These are phyloP conservation scores for Guadua angustifolia DNA, from an alignment of 176 grass and related monocot genomes.

Conservation along the genomic window DNA sequence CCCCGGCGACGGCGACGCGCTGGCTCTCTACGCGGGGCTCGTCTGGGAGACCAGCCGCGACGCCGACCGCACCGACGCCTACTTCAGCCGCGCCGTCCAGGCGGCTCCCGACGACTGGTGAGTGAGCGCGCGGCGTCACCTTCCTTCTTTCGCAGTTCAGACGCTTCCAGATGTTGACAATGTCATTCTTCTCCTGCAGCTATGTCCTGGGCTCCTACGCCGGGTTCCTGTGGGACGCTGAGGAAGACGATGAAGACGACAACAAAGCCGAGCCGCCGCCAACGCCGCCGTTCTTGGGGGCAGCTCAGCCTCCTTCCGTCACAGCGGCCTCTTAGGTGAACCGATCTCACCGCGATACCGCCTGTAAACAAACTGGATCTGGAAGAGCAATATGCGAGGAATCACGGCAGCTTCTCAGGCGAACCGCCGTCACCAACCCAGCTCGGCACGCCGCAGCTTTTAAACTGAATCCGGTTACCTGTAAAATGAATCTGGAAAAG, in stretches of 20 bases:
- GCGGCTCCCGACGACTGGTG: slow-evolving; percentile 71
- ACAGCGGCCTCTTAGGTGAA: slow-evolving; percentile 39
- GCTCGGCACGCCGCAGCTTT: slow-evolving; percentile 4
- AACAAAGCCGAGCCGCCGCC: background rate
- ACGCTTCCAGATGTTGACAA: background rate
- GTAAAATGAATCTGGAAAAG: slow-evolving; percentile 25
- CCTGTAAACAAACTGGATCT: slow-evolving; percentile 12
- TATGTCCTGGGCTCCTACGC: slow-evolving; percentile 63
- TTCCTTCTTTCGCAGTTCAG: background rate
- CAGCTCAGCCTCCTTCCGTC: slow-evolving; percentile 37
- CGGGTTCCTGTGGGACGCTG: slow-evolving; percentile 63
- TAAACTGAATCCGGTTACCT: slow-evolving; percentile 20
- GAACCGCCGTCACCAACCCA: background rate
- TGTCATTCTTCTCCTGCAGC: slow-evolving; percentile 33
- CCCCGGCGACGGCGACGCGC: slow-evolving; percentile 51
- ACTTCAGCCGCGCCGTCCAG: slow-evolving; percentile 70
- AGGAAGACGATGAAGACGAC: slow-evolving; percentile 42
- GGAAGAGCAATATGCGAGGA: background rate
- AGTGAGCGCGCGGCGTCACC: background rate
- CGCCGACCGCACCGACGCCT: slow-evolving; percentile 51
- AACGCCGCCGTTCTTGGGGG: background rate
- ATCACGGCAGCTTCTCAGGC: background rate
- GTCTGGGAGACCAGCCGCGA: slow-evolving; percentile 66
- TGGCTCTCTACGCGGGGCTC: slow-evolving; percentile 62
- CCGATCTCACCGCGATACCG: background rate